Evolutionary conservation across 1,284 basidiomycete species (phyloP), one percentile per base, ranked within the genome.

Genomic region (Cystobasidiaceae sp.): DNA sequence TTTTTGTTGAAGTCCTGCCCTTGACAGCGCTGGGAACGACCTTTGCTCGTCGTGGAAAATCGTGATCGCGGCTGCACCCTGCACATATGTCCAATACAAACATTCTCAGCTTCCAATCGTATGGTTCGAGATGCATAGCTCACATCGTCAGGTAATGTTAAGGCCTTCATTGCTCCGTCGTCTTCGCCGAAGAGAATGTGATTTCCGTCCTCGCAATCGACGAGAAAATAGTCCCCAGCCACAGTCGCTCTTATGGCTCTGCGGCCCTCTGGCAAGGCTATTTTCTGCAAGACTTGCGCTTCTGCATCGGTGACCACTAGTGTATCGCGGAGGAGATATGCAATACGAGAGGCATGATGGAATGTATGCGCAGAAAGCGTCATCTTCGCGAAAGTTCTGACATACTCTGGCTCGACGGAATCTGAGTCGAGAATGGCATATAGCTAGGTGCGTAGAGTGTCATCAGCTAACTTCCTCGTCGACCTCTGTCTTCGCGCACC

Each of bases 361-460:
- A 64, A 25, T 4, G 61, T 13, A 3, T 21, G 37, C 15, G 41
- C 61, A 8, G 51, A 44, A 8, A 64, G 51, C 4, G 61, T 64
- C 7, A 52, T 55, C 33, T 64, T 64, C 11, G 46, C 61, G 33
- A 55, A 64, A 1, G 61, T 64, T 45, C 56, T 64, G 27, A 64
- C 43, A 17, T 64, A 56, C 33, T 64, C 61, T 6, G 61, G 61
- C 21, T 55, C 49, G 17, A 32, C 34, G 17, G 39, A 21, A 2
- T 56, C 28, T 3, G 13, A 17, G 15, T n/a, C 30, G 23, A 21
- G 23, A 1, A 64, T 8, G 7, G 32, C 34, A 25, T 64, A 64
- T 3, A 56, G 44, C 61, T 64, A 44, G 8, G 49, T 6, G 21
- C 21, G 34, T 25, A 19, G 28, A 19, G 23, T 39, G 28, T 60